Conservation (phyloP, 192 early-diverging fungal genomes). For the Funneliformis geosporum region DNA sequence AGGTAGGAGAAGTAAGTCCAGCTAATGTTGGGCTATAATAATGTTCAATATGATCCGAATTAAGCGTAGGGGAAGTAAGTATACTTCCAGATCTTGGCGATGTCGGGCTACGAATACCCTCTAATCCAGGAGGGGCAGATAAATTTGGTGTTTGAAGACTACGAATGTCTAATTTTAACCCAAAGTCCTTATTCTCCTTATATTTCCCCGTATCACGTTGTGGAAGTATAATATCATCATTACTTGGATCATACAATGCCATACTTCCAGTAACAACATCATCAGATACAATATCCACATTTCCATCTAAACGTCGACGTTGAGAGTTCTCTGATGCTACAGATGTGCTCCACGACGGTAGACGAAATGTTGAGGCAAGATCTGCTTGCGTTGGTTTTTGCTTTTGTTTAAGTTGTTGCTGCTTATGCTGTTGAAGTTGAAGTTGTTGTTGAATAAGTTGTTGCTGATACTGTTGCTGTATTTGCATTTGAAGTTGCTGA, state of each 20-base stretch:
- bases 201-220: conserved; percentile 31
- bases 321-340: conserved; percentile 26
- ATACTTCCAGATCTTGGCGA: conserved; percentile 14
- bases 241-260: conserved; percentile 35
- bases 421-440: conserved; percentile 6
- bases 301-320: conserved; percentile 24
- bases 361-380: conserved; percentile 18
- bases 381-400: background rate
- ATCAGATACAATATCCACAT: conserved; percentile 21
- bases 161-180: conserved; percentile 33
- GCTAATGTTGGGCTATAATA: conserved; percentile 24
- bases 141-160: conserved; percentile 25
- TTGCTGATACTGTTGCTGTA: conserved; percentile 1
- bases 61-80: conserved; percentile 20
- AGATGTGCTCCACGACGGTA: conserved; percentile 35
- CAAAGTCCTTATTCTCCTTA: conserved; percentile 31
- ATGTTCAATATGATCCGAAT: conserved; percentile 32
- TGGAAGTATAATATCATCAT: conserved; percentile 30
- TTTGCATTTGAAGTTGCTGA: conserved; percentile 2
- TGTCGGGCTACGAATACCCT: conserved; percentile 28
- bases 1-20: conserved; percentile 25
- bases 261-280: conserved; percentile 35
- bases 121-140: conserved; percentile 27
- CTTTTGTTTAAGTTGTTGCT: conserved; percentile 5
- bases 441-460: conserved; percentile 15